A percentile compares a stretch with the other conserved stretches of the same genome.
Evolutionary conservation across 163 green algal species (phyloP).

Genomic region (Coccomyxa subellipsoidea): DNA sequence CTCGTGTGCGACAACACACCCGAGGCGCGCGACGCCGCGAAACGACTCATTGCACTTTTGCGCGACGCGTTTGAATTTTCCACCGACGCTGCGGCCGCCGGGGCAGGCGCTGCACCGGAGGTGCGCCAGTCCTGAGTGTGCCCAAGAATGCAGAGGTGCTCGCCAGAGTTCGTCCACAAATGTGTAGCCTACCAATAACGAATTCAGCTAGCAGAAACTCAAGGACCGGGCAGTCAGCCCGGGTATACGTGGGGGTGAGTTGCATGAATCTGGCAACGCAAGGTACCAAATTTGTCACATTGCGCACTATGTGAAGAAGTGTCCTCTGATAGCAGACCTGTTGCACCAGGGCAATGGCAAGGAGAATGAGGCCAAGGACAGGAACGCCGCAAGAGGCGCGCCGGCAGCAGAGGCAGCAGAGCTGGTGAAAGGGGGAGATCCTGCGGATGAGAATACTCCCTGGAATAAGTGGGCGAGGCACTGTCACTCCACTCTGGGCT

Average conservation of each 20-base stretch:
- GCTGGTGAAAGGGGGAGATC: not conserved
- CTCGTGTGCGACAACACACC: conserved; percentile 56
- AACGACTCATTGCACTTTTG: conserved; percentile 27
- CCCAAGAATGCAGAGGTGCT: not conserved
- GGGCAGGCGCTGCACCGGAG: not conserved
- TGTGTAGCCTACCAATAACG: not conserved
- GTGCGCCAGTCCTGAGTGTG: not conserved
- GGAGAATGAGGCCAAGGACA: not conserved
- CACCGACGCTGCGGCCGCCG: not conserved
- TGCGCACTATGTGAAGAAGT: not conserved
- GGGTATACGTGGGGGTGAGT: no score
- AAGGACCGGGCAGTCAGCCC: no score
- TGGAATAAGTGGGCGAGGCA: conserved; percentile 10
- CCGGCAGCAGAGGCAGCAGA: not conserved
- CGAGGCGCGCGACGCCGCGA: conserved; percentile 40
- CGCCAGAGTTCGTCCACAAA: not conserved
- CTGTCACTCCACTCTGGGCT: conserved; percentile 10
- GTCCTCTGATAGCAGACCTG: not conserved
- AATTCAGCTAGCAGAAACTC: no score
- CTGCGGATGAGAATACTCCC: not conserved
- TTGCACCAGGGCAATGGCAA: not conserved
- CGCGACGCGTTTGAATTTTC: conserved; percentile 22
- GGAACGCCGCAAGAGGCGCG: not conserved
- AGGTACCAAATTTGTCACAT: not conserved
- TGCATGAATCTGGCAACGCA: not conserved